Evolutionary conservation across 2,329 filamentous ascomycete species (phyloP).

Genomic region (Colletotrichum zoysiae): DNA sequence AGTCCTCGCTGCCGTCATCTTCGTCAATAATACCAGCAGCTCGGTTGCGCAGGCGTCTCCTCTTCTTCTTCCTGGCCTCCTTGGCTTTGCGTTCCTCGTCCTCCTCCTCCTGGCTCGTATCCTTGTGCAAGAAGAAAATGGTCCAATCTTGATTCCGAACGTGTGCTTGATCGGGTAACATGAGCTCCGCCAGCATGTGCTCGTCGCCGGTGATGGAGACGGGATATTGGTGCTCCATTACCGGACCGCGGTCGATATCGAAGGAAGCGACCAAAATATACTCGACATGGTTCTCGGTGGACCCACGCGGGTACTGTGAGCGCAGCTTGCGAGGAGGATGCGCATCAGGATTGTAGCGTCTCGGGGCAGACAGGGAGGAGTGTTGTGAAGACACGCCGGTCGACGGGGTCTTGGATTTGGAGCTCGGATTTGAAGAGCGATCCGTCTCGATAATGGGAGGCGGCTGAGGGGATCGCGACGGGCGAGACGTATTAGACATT

Average conservation of each 20-base stretch:
- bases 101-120: constrained; percentile 86
- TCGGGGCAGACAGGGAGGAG: constrained; percentile 68
- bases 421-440: constrained; percentile 70
- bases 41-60: constrained; percentile 65
- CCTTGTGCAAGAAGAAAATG: constrained; percentile 98
- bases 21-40: constrained; percentile 62
- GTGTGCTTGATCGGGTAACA: constrained; percentile 97
- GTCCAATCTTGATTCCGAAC: constrained; percentile 98
- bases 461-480: constrained; percentile 68
- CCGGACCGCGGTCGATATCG: constrained; percentile 93
- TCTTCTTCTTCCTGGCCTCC: constrained; percentile 63
- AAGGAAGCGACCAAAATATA: constrained; percentile 98
- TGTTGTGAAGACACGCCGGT: constrained; percentile 70
- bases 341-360: constrained; percentile 63
- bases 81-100: constrained; percentile 75
- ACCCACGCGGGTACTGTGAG: constrained; percentile 81
- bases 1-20: constrained; percentile 65
- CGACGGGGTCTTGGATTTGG: constrained; percentile 71
- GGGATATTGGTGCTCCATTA: constrained; percentile 99
- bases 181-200: constrained; percentile 97
- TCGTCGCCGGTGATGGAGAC: constrained; percentile 96
- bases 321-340: constrained; percentile 70
- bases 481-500: constrained; percentile 67
- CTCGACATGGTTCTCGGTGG: constrained; percentile 93
- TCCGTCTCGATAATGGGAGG: constrained; percentile 62